Percentiles rank a stretch among this genome's conserved stretches.
Conservation (phyloP, 1,139 yeast genomes). For the Magnusiomyces fungicola region DNA sequence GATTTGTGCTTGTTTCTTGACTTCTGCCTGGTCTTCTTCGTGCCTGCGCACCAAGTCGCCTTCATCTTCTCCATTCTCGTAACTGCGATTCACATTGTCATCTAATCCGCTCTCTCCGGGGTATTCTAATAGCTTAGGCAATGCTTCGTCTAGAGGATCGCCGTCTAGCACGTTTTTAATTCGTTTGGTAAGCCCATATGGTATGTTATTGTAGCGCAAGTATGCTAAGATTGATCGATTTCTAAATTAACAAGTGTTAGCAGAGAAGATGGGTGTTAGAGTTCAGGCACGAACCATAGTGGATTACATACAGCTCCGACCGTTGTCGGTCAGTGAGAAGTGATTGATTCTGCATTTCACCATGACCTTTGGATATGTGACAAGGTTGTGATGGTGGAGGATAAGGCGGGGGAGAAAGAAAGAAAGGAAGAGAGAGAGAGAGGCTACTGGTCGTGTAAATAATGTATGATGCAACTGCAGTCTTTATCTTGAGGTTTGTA, state of each 20-base stretch:
- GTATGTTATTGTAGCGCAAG: slow-evolving; percentile 20
- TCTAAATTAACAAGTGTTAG: slow-evolving; percentile 14
- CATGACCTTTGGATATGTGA: slow-evolving; percentile 5
- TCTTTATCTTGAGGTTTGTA: too few relatives aligned
- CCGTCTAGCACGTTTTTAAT: slow-evolving; percentile 9
- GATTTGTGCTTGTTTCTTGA: slow-evolving; percentile 26
- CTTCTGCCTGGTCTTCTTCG: slow-evolving; percentile 12
- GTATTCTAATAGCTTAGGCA: slow-evolving; percentile 3
- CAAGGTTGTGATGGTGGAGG: too few relatives aligned
- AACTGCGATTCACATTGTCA: slow-evolving; percentile 10
- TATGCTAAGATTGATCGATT: slow-evolving; percentile 30
- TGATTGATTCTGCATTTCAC: slow-evolving; percentile 18
- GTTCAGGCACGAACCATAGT: neutral
- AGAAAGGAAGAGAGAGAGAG: too few relatives aligned
- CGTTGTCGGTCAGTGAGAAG: slow-evolving; percentile 24
- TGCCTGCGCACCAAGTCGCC: slow-evolving; percentile 10
- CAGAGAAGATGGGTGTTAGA: too few relatives aligned
- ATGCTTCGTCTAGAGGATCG: slow-evolving; percentile 10
- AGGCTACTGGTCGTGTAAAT: too few relatives aligned
- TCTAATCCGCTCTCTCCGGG: slow-evolving; percentile 1
- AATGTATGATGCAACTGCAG: too few relatives aligned
- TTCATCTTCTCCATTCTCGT: slow-evolving; percentile 8
- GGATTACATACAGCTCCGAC: slow-evolving; percentile 21
- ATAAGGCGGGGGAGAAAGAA: too few relatives aligned
- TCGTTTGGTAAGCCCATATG: slow-evolving; percentile 10